A percentile compares a stretch with the other conserved stretches of the same genome.
phyloP scores from a whole-genome alignment of 257 asterid genomes.

The Capsicum chinense region DNA sequence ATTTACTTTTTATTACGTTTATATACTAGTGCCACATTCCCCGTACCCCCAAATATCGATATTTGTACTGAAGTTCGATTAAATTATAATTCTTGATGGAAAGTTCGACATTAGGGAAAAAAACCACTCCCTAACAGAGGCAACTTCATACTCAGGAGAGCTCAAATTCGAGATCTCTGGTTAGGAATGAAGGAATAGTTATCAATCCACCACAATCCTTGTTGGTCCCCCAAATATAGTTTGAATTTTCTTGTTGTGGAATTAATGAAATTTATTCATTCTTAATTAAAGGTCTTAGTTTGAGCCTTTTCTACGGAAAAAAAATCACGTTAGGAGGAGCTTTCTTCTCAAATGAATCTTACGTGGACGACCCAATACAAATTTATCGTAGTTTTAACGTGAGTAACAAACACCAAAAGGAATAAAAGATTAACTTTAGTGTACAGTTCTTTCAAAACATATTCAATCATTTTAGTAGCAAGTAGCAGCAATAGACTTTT shows the following conservation, averaged over 20 bases:
- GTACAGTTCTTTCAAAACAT: neutral
- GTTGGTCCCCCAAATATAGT: neutral
- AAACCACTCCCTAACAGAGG: no score
- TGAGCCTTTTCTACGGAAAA: accelerated
- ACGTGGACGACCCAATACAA: accelerated
- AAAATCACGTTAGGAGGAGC: neutral
- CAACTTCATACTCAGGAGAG: no score
- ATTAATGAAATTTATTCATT: neutral
- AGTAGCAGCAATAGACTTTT: neutral
- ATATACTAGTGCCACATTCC: neutral
- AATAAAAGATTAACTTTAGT: neutral
- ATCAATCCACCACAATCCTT: no score
- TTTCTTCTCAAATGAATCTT: neutral
- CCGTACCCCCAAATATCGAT: neutral
- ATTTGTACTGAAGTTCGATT: no score
- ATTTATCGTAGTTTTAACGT: neutral
- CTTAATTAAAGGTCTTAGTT: neutral
- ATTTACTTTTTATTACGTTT: neutral
- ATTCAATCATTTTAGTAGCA: neutral
- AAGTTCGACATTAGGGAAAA: no score
- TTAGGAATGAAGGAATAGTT: no score
- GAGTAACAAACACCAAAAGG: neutral
- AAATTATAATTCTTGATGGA: no score
- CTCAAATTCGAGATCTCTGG: no score
- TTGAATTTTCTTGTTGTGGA: neutral